Base-by-base conservation (phyloP, 129 eudicot genomes). In the Escallonia herrerae region DNA sequence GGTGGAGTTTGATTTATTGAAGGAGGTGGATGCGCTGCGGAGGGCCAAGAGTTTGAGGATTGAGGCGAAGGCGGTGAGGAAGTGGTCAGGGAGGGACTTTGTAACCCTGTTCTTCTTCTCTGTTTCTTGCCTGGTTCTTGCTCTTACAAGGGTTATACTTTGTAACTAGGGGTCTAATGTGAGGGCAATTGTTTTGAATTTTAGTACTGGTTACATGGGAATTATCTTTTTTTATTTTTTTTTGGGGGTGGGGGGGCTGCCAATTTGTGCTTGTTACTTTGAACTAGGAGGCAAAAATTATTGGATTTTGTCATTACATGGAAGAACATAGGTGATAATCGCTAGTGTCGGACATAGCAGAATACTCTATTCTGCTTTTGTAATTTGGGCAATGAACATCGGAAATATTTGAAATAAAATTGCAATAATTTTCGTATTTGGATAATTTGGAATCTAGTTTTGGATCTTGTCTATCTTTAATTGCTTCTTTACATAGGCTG, bases 11-110 rank as follows among this genome's bases (percentile, higher is more conserved):
- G 97, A 91, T 85, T 65, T 91, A 87, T 63, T 91, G 82, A 91
- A 84, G 74, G 97, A 91, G 65, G 95, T 87, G 2, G 97, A 91
- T 58, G 97, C 97, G 1, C 73, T 91, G 1, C 64, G 97, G 22
- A 77, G 94, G 60, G 97, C 97, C 0, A 91, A 91, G 70, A 91
- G 96, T 58, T 83, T 91, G 82, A 62, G 90, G 62, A 80, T 85
- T 12, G 97, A 87, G 43, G 62, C 64, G 2, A 90, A 80, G 43
- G 77, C 64, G 1, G 96, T 88, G 7, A 68, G 74, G 72, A 93
- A 82, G 59, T 93, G 98, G 98, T 89, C 96, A 3, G 67, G 75
- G 2, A 80, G 87, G 50, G 98, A 93, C 33, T 83, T 89, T 49
- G 96, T 82, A 2, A 78, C 91, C 9, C 63, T 93, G 45, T 93